Evolutionary conservation across 768 basidiomycete genomes (phyloP).

Genomic region (Tylopilus cervinicoccineus): DNA sequence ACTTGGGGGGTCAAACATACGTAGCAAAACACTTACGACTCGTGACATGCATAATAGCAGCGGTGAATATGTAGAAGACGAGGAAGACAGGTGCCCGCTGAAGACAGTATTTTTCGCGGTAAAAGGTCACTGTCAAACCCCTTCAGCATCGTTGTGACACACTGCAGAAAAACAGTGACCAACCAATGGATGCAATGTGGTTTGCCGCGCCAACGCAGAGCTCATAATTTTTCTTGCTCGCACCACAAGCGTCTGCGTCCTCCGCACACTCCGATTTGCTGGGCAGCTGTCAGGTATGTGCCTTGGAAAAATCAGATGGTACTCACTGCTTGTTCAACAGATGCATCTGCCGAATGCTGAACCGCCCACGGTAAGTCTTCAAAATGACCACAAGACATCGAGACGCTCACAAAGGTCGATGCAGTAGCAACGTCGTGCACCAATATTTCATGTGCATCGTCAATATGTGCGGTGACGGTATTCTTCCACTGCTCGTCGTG

Average conservation of each 20-base stretch:
- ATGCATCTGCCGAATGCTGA: conserved; percentile 27
- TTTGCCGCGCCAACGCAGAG: conserved; percentile 76
- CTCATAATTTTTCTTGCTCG: conserved; percentile 64
- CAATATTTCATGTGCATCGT: conserved; percentile 86
- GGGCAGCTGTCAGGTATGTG: not conserved
- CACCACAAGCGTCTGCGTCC: conserved; percentile 50
- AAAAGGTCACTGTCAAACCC: conserved; percentile 44
- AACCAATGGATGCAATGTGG: conserved; percentile 69
- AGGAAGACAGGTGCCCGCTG: conserved; percentile 64
- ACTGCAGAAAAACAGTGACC: conserved; percentile 5
- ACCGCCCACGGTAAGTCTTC: conserved; percentile 1
- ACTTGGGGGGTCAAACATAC: not conserved
- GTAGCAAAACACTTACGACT: conserved; percentile 45
- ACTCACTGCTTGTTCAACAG: conserved; percentile 38
- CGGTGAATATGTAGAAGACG: conserved; percentile 77
- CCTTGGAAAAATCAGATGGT: not conserved
- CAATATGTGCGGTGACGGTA: conserved; percentile 60
- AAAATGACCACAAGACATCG: not conserved
- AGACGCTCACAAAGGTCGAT: conserved; percentile 70
- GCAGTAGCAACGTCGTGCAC: conserved; percentile 71
- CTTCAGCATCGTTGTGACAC: not conserved
- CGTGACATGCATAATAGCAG: conserved; percentile 75
- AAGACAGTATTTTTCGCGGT: conserved; percentile 59
- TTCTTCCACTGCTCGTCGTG: conserved; percentile 21
- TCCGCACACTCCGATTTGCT: conserved; percentile 40